Percentiles rank a stretch among this genome's conserved stretches.
Evolutionary conservation across 1,139 yeast genomes (phyloP).

Genomic region (Hemisphaericaspora subhashii): DNA sequence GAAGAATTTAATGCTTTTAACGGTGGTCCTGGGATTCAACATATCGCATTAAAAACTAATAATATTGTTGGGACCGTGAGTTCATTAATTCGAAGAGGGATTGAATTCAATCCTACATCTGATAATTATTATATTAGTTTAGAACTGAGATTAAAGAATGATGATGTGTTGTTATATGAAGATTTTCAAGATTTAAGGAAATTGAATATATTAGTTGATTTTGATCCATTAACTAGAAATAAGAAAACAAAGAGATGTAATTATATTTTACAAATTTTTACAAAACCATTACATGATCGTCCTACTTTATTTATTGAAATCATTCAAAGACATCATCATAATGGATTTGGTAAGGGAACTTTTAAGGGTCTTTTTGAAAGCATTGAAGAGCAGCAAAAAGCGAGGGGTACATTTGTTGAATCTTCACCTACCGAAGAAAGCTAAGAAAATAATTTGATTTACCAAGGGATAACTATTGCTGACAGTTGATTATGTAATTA

Average conservation of each 20-base stretch:
- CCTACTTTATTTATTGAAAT: conserved; percentile 82
- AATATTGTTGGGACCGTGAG: conserved; percentile 61
- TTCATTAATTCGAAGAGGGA: conserved; percentile 56
- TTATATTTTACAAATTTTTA: conserved; percentile 74
- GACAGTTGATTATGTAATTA: too few relatives aligned
- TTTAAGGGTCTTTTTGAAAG: conserved; percentile 79
- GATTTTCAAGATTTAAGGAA: conserved; percentile 38
- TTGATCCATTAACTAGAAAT: conserved; percentile 51
- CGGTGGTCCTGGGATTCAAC: conserved; percentile 83
- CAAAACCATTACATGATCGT: conserved; percentile 72
- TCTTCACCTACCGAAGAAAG: conserved; percentile 2
- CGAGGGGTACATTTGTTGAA: conserved; percentile 47
- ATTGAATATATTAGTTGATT: conserved; percentile 67
- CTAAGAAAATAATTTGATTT: not conserved
- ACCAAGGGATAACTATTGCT: not conserved
- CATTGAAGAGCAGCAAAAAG: conserved; percentile 61
- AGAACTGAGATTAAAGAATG: conserved; percentile 36
- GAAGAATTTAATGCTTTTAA: conserved; percentile 78
- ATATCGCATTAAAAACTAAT: conserved; percentile 65
- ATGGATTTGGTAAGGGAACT: conserved; percentile 88
- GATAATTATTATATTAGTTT: conserved; percentile 54
- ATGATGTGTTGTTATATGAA: conserved; percentile 46
- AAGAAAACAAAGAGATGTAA: conserved; percentile 41
- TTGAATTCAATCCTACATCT: conserved; percentile 66
- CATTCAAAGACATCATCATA: conserved; percentile 74